These are phyloP conservation scores for Aspergillus bertholletiae DNA, from an alignment of 495 filamentous ascomycete genomes.

Conservation along the genomic window DNA sequence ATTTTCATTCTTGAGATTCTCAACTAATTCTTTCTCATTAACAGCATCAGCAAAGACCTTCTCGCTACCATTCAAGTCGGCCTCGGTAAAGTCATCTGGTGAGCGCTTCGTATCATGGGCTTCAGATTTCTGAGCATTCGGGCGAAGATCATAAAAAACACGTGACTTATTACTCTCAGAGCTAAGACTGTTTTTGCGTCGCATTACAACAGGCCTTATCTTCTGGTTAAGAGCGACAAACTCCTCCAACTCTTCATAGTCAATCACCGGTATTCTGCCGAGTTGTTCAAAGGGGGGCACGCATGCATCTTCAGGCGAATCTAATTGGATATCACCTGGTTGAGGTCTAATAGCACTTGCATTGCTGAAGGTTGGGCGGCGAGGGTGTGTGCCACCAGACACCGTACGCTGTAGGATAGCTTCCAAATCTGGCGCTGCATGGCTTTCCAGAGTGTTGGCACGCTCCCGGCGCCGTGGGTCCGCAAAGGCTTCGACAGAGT, in stretches of 20 bases:
- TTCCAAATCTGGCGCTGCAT: conserved; percentile 52
- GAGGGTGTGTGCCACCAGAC: conserved; percentile 62
- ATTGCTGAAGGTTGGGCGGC: conserved; percentile 61
- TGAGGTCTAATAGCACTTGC: conserved; percentile 48
- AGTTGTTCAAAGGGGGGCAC: conserved; percentile 60
- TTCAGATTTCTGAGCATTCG: conserved; percentile 26
- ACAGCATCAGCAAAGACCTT: conserved; percentile 22
- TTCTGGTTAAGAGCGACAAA: conserved; percentile 66
- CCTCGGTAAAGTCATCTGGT: conserved; percentile 21
- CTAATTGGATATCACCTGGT: conserved; percentile 39
- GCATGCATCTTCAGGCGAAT: conserved; percentile 75
- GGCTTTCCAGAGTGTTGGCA: conserved; percentile 61
- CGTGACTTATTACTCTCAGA: conserved; percentile 47
- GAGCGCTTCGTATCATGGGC: conserved; percentile 31
- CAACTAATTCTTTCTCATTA: conserved; percentile 30
- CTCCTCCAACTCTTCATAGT: conserved; percentile 85
- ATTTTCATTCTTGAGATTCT: conserved; percentile 38
- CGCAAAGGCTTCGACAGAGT: conserved; percentile 96
- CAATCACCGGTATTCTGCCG: conserved; percentile 61
- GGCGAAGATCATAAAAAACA: conserved; percentile 63
- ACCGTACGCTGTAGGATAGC: conserved; percentile 65
- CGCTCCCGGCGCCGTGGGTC: conserved; percentile 66
- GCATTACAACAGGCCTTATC: conserved; percentile 25
- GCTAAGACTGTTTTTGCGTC: conserved; percentile 51
- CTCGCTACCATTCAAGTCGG: conserved; percentile 17